These are phyloP conservation scores for Euphorbia schlechtendalii DNA, from an alignment of 441 rosid species.

Conservation along the genomic window DNA sequence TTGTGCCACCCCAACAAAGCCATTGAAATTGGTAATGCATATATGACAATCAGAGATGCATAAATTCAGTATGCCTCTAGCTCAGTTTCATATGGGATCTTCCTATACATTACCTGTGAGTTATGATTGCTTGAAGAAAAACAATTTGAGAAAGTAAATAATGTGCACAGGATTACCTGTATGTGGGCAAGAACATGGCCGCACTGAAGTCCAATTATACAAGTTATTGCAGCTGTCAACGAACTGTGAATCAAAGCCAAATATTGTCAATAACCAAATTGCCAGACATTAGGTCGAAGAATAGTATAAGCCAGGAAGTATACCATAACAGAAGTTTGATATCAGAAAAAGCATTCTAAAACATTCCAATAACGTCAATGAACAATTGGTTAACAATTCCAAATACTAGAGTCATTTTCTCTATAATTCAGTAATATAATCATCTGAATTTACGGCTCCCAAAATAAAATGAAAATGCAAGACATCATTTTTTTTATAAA, in stretches of 20 bases:
- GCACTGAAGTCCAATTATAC: slow-evolving; percentile 31
- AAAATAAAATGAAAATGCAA: not conserved
- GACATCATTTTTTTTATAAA: not conserved
- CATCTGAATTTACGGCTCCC: not conserved
- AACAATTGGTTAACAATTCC: too few relatives aligned
- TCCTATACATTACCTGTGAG: not conserved
- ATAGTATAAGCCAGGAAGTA: not conserved
- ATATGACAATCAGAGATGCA: not conserved
- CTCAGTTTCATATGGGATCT: not conserved
- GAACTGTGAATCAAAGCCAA: slow-evolving; percentile 17
- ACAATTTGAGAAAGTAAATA: not conserved
- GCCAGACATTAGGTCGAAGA: not conserved
- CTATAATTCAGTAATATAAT: not conserved
- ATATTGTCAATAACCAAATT: not conserved
- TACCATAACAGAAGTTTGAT: slow-evolving; percentile 1
- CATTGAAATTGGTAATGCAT: not conserved
- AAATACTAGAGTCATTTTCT: not conserved
- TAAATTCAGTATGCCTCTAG: not conserved
- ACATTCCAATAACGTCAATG: not conserved
- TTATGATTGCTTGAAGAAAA: not conserved
- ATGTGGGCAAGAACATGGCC: slow-evolving; percentile 27
- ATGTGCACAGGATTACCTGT: slow-evolving; percentile 16
- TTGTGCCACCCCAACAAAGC: slow-evolving; percentile 1
- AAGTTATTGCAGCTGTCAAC: slow-evolving; percentile 25
- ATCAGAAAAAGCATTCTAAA: not conserved